Evolutionary conservation across 2,329 filamentous ascomycete species (phyloP).

Genomic region (Trichoderma koningiopsis): DNA sequence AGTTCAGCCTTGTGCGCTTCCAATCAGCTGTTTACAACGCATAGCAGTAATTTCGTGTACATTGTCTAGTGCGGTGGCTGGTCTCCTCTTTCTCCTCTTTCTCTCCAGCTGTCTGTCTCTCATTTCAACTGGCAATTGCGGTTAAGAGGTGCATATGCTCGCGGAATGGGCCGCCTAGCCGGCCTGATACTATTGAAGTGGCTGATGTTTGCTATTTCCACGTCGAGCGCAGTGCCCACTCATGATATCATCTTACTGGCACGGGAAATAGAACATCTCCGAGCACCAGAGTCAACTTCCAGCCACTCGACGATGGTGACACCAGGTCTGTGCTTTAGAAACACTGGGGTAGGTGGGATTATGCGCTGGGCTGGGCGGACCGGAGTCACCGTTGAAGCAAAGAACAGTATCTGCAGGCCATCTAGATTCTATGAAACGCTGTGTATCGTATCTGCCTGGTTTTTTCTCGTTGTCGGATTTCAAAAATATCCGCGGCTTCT

Average conservation of each 20-base stretch:
- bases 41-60: not conserved
- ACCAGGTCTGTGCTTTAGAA: not conserved
- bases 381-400: not conserved
- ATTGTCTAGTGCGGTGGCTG: not conserved
- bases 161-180: not conserved
- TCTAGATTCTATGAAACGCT: not conserved
- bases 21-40: not conserved
- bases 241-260: not conserved
- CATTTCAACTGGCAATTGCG: not conserved
- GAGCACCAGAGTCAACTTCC: not conserved
- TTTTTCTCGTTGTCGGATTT: not conserved
- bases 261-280: not conserved
- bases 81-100: not conserved
- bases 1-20: not conserved
- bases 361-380: not conserved
- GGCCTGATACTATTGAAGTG: not conserved
- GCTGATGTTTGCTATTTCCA: conserved; percentile 17
- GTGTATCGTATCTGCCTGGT: not conserved
- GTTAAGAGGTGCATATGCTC: not conserved
- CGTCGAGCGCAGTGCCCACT: not conserved
- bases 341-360: not conserved
- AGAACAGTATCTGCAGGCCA: not conserved
- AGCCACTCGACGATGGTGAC: not conserved
- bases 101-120: not conserved
- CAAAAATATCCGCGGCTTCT: not conserved